These are phyloP conservation scores for Hymenoscyphus fraxineus DNA, from an alignment of 2,329 filamentous ascomycete species.

Conservation along the genomic window DNA sequence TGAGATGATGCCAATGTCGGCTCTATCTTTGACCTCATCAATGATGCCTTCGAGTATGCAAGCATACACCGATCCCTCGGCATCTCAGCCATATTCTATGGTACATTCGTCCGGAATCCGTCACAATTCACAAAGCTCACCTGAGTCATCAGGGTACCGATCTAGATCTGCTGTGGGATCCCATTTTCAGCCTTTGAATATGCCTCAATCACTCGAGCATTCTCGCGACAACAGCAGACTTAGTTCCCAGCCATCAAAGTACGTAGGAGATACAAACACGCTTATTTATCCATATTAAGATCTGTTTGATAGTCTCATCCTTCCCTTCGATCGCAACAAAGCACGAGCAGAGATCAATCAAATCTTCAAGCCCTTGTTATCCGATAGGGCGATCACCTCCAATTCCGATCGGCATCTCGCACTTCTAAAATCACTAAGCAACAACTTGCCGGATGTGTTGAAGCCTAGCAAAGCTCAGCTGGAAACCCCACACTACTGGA, in stretches of 20 bases:
- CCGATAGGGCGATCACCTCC: conserved; percentile 34
- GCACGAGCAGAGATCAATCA: conserved; percentile 36
- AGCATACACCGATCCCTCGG: conserved; percentile 31
- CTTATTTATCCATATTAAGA: conserved; percentile 15
- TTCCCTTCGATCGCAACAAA: conserved; percentile 36
- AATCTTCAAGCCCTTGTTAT: conserved; percentile 37
- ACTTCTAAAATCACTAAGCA: conserved; percentile 31
- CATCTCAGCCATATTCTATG: conserved; percentile 36
- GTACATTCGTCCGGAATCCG: conserved; percentile 35
- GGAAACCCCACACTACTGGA: conserved; percentile 39
- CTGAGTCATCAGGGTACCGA: conserved; percentile 36
- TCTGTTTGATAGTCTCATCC: conserved; percentile 31
- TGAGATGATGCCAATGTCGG: conserved; percentile 34
- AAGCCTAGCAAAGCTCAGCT: conserved; percentile 40
- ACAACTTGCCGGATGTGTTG: conserved; percentile 35
- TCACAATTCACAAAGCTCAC: conserved; percentile 38
- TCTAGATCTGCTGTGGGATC: conserved; percentile 34
- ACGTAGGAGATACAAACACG: conserved; percentile 10
- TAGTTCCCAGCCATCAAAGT: conserved; percentile 24
- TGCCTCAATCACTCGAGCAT: conserved; percentile 25
- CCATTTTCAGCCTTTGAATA: conserved; percentile 35
- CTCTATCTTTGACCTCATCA: conserved; percentile 33
- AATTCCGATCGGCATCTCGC: conserved; percentile 37
- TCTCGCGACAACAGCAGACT: conserved; percentile 19
- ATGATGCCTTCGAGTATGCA: conserved; percentile 32